Conservation (phyloP, 169 alveolate genomes). For the Eimeria maxima region DNA sequence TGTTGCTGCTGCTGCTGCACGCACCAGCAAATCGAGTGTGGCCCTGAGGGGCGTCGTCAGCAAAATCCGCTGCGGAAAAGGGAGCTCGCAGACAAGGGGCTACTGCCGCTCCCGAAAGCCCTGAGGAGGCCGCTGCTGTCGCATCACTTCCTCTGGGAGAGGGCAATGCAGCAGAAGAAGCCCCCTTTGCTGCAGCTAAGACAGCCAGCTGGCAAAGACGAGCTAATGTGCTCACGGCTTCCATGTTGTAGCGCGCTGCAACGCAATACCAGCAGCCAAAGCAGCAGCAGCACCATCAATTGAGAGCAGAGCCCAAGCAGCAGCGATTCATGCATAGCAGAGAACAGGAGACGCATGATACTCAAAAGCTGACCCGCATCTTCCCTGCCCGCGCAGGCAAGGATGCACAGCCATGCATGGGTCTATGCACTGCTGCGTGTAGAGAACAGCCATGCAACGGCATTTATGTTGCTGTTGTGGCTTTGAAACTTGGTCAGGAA, state of each 20-base stretch:
- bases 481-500: background rate
- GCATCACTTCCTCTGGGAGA: background rate
- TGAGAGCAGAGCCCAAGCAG: background rate
- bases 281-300: too few relatives aligned
- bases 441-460: too few relatives aligned
- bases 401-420: too few relatives aligned
- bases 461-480: too few relatives aligned
- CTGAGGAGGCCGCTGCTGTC: background rate
- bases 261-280: constrained; percentile 6
- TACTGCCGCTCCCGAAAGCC: too few relatives aligned
- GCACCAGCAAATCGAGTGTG: background rate
- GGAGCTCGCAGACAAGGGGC: constrained; percentile 22
- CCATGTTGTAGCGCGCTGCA: constrained; percentile 40
- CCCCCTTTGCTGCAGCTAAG: constrained; percentile 27
- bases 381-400: too few relatives aligned
- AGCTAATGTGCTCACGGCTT: constrained; percentile 41
- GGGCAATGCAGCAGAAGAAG: background rate
- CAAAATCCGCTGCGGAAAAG: constrained; percentile 39
- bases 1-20: background rate
- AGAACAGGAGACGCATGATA: background rate
- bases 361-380: too few relatives aligned
- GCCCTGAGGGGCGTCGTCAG: background rate
- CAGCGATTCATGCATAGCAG: background rate
- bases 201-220: constrained; percentile 48
- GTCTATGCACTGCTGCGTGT: too few relatives aligned